A percentile compares a stretch with the other conserved stretches of the same genome.
Evolutionary conservation across 306 rosid genomes (phyloP).

Genomic region (Nissolia schottii): DNA sequence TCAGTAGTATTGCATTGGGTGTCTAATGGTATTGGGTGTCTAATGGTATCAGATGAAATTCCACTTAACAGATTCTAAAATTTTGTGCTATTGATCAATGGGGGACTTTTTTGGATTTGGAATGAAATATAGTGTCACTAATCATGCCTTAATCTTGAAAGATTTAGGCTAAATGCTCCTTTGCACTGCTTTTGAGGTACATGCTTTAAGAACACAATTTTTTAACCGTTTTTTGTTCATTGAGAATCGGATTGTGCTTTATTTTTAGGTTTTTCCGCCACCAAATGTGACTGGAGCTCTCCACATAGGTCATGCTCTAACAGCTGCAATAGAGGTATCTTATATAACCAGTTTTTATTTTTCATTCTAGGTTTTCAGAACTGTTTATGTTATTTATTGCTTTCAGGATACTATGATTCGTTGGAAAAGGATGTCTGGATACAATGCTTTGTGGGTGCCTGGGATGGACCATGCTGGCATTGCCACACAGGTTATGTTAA

Average conservation of each 20-base stretch:
- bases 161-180: background rate
- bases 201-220: background rate
- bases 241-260: background rate
- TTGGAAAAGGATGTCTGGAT: slow-evolving; percentile 94
- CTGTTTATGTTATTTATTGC: slow-evolving; percentile 17
- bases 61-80: slow-evolving; percentile 1
- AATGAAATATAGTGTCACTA: slow-evolving; percentile 3
- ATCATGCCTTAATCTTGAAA: slow-evolving; percentile 5
- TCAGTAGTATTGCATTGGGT: background rate
- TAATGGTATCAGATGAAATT: background rate
- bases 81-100: background rate
- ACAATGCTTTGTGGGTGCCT: slow-evolving; percentile 95
- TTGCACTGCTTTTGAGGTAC: background rate
- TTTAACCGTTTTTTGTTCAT: background rate
- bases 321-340: slow-evolving; percentile 87
- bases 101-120: background rate
- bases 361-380: slow-evolving; percentile 5
- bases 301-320: slow-evolving; percentile 95
- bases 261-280: slow-evolving; percentile 85
- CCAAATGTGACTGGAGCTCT: slow-evolving; percentile 97
- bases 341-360: background rate
- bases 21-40: background rate
- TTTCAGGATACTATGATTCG: slow-evolving; percentile 91
- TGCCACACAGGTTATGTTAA: slow-evolving; percentile 80
- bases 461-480: slow-evolving; percentile 98